Evolutionary conservation across 2,329 filamentous ascomycete genomes (phyloP).

Genomic region (Fusarium marasasianum): DNA sequence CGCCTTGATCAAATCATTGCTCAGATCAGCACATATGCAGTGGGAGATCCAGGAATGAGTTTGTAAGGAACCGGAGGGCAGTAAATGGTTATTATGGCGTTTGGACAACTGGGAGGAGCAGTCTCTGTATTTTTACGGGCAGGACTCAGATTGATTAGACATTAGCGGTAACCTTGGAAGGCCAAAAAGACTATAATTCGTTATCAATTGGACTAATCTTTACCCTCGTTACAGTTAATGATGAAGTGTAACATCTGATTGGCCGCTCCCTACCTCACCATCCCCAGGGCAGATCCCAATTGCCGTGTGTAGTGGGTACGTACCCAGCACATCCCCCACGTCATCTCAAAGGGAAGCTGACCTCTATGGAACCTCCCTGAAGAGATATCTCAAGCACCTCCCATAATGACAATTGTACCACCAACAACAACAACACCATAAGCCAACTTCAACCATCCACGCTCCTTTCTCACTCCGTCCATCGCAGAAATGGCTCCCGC

Average conservation of each 20-base stretch:
- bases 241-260: constrained; percentile 13
- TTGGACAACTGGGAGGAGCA: not conserved
- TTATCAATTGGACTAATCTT: not conserved
- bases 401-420: constrained; percentile 12
- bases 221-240: not conserved
- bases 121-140: not conserved
- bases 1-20: not conserved
- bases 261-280: not conserved
- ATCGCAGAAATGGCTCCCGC: constrained; percentile 17
- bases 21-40: too few species aligned
- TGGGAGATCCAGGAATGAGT: not conserved
- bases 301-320: constrained; percentile 1
- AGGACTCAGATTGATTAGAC: not conserved
- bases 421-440: not conserved
- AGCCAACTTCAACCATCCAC: not conserved
- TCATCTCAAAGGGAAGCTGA: constrained; percentile 5
- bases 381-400: not conserved
- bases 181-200: not conserved
- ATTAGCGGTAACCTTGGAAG: not conserved
- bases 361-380: not conserved
- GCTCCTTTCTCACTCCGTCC: not conserved
- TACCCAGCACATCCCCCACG: constrained; percentile 25
- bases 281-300: not conserved
- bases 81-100: not conserved
- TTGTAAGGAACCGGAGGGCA: not conserved